Evolutionary conservation across 805 yeast species (phyloP).

Genomic region (Candida xiaguanensis): DNA sequence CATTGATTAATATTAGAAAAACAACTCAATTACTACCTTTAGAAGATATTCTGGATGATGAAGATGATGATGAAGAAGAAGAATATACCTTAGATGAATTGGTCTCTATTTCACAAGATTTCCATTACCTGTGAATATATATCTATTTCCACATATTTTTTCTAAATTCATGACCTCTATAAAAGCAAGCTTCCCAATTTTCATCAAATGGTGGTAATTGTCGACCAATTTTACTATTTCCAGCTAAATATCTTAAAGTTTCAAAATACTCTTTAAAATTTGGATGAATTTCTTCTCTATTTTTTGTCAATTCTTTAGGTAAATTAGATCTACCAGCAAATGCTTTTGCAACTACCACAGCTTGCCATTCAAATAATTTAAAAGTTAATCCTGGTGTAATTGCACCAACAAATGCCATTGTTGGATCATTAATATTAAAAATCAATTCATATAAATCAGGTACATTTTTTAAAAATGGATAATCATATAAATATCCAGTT

Average conservation of each 20-base stretch:
- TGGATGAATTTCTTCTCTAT: conserved; percentile 23
- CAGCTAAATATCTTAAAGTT: conserved; percentile 16
- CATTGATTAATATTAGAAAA: conserved; percentile 34
- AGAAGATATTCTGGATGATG: conserved; percentile 21
- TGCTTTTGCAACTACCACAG: conserved; percentile 30
- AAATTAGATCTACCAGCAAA: conserved; percentile 25
- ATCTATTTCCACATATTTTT: conserved; percentile 7
- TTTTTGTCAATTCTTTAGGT: conserved; percentile 23
- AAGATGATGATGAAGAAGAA: conserved; percentile 24
- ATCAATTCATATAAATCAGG: conserved; percentile 32
- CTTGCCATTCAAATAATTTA: conserved; percentile 40
- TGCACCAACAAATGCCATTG: conserved; percentile 32
- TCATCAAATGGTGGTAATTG: conserved; percentile 19
- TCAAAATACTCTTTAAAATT: conserved; percentile 22
- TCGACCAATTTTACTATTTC: conserved; percentile 21
- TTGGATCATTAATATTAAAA: conserved; percentile 28
- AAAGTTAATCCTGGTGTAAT: conserved; percentile 38
- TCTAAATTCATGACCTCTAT: conserved; percentile 17
- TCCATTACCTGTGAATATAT: conserved; percentile 17
- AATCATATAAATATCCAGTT: conserved; percentile 34
- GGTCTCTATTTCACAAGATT: conserved; percentile 19
- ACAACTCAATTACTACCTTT: conserved; percentile 38
- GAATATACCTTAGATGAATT: conserved; percentile 25
- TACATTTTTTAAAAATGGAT: conserved; percentile 29
- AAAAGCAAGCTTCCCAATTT: conserved; percentile 17